Evolutionary conservation across 768 basidiomycete genomes (phyloP).

Genomic region (Collybiopsis luxurians): DNA sequence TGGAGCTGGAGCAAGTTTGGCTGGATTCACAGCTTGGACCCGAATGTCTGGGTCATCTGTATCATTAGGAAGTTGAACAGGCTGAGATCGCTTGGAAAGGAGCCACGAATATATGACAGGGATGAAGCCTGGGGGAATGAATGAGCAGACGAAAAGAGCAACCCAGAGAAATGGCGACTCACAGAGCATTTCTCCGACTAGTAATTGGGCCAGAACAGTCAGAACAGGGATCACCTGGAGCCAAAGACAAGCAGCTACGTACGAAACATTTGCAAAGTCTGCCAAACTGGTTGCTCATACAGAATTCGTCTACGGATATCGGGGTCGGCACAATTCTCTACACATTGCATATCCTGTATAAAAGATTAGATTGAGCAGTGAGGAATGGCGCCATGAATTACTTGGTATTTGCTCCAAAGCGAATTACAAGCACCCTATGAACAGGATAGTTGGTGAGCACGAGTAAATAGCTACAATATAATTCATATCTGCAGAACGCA

Average conservation of each 20-base stretch:
- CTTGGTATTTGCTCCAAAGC: conserved; percentile 76
- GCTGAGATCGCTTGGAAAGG: conserved; percentile 38
- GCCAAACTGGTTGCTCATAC: conserved; percentile 95
- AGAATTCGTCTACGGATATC: conserved; percentile 61
- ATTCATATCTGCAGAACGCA: conserved; percentile 27
- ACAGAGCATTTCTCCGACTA: conserved; percentile 95
- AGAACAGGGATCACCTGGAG: conserved; percentile 12
- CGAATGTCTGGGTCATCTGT: conserved; percentile 27
- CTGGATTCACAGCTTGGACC: no score
- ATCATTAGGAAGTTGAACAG: conserved; percentile 56
- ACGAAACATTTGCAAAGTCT: conserved; percentile 90
- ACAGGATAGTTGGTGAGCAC: no score
- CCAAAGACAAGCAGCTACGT: conserved; percentile 31
- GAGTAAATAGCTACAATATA: no score
- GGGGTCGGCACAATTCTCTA: conserved; percentile 81
- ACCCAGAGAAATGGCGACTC: conserved; percentile 35
- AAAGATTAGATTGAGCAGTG: conserved; percentile 8
- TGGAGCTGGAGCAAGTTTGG: conserved; percentile 26
- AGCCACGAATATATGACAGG: conserved; percentile 77
- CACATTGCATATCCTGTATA: conserved; percentile 93
- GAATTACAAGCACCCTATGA: conserved; percentile 77
- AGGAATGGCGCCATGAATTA: conserved; percentile 8
- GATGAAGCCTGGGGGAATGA: conserved; percentile 61
- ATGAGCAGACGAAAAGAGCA: conserved; percentile 14
- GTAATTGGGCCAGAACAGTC: conserved; percentile 17